A percentile compares a stretch with the other conserved stretches of the same genome.
Evolutionary conservation across 768 basidiomycete genomes (phyloP).

Genomic region (Dentipellis sp.): DNA sequence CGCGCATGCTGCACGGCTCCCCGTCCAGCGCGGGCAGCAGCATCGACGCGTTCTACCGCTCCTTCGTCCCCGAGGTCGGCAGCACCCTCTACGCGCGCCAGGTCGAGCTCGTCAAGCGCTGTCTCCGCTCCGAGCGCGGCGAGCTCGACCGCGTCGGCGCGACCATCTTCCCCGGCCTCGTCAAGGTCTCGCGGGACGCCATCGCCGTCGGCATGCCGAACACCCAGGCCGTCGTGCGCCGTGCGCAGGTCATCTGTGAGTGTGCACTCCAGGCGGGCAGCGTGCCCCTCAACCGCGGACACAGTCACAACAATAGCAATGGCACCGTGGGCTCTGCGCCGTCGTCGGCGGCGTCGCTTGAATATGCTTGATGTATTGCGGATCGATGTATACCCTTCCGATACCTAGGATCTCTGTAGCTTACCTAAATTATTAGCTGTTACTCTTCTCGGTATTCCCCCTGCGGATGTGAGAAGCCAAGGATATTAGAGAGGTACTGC

Average conservation of each 20-base stretch:
- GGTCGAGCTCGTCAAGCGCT: constrained; percentile 79
- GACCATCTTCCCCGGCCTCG: constrained; percentile 81
- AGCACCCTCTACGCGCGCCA: constrained; percentile 66
- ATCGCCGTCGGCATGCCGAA: constrained; percentile 30
- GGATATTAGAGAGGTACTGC: too few relatives aligned
- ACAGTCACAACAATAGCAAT: neutral
- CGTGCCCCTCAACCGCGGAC: neutral
- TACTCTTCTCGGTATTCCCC: too few relatives aligned
- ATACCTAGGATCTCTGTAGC: neutral
- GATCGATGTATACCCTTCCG: neutral
- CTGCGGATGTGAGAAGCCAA: too few relatives aligned
- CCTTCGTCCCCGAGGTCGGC: constrained; percentile 79
- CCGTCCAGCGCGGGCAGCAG: constrained; percentile 38
- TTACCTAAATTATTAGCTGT: too few relatives aligned
- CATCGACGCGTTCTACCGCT: constrained; percentile 71
- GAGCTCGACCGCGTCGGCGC: constrained; percentile 72
- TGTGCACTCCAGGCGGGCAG: constrained; percentile 46
- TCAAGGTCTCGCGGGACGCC: constrained; percentile 56
- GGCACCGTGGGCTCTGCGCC: neutral
- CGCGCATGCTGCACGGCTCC: constrained; percentile 78
- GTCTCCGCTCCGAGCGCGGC: constrained; percentile 65
- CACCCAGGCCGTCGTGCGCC: constrained; percentile 64
- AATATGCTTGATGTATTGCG: neutral
- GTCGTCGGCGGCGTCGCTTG: neutral
- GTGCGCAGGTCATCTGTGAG: constrained; percentile 84